Conservation (phyloP, 202 grass and related monocot genomes). For the Alloteropsis angusta region DNA sequence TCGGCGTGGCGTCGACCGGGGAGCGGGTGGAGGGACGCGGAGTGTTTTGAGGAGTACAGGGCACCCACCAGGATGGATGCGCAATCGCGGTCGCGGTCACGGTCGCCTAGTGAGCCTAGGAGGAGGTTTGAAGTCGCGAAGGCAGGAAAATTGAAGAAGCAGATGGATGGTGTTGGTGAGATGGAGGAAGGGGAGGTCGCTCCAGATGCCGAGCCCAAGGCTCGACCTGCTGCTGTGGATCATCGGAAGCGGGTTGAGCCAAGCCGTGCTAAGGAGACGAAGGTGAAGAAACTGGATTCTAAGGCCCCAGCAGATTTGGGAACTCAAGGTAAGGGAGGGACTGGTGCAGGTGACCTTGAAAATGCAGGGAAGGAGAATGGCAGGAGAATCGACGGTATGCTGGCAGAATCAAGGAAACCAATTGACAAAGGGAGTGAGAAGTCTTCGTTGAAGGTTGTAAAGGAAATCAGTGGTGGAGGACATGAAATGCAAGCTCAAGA, state of each 20-base stretch:
- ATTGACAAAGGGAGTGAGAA: background rate
- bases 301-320: conserved; percentile 19
- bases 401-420: conserved; percentile 6
- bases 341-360: background rate
- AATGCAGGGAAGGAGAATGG: conserved; percentile 29
- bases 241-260: conserved; percentile 10
- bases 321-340: conserved; percentile 20
- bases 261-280: conserved; percentile 24
- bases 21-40: conserved; percentile 24
- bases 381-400: conserved; percentile 9
- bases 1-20: conserved; percentile 45
- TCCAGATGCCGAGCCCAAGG: conserved; percentile 43
- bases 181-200: conserved; percentile 95
- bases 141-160: conserved; percentile 37
- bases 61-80: conserved; percentile 16
- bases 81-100: conserved; percentile 28
- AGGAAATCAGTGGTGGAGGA: background rate
- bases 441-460: background rate
- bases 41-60: conserved; percentile 22
- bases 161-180: conserved; percentile 30
- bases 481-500: background rate
- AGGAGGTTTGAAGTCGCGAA: conserved; percentile 36
- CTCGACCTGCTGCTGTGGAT: conserved; percentile 16
- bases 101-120: conserved; percentile 33
- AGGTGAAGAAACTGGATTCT: conserved; percentile 17